phyloP scores from a whole-genome alignment of 257 asterid species.

The Prunella vulgaris region DNA sequence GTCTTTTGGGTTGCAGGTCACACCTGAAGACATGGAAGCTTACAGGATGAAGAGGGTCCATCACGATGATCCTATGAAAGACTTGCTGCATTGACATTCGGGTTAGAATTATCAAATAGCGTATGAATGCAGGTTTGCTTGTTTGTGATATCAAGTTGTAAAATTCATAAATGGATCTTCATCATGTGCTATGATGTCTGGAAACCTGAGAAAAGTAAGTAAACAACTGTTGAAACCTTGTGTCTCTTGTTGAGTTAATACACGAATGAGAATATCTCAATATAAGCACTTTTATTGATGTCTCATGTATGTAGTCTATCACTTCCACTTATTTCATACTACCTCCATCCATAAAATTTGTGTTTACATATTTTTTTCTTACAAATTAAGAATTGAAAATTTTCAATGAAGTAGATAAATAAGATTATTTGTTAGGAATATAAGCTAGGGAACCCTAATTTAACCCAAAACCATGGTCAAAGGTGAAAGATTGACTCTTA shows the following conservation, averaged over 20 bases:
- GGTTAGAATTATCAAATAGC: not conserved
- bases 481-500: too few relatives aligned
- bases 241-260: not conserved
- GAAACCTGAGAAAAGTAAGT: not conserved
- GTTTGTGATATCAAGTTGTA: not conserved
- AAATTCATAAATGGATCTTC: not conserved
- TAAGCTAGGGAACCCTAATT: too few relatives aligned
- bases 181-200: not conserved
- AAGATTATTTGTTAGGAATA: not conserved
- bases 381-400: too few relatives aligned
- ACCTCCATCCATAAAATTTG: too few relatives aligned
- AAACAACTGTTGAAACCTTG: not conserved
- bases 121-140: not conserved
- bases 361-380: too few relatives aligned
- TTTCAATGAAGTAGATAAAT: too few relatives aligned
- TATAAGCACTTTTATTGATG: not conserved
- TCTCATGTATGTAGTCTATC: not conserved
- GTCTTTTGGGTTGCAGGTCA: slow-evolving; percentile 39
- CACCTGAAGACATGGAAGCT: slow-evolving; percentile 78
- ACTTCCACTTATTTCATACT: too few relatives aligned
- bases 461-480: too few relatives aligned
- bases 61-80: slow-evolving; percentile 85
- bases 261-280: not conserved
- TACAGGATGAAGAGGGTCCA: slow-evolving; percentile 77
- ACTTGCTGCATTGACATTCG: slow-evolving; percentile 43